Evolutionary conservation across 208 protist species (phyloP), one percentile per base, ranked within the genome.

Genomic region (Paratrypanosoma confusum): DNA sequence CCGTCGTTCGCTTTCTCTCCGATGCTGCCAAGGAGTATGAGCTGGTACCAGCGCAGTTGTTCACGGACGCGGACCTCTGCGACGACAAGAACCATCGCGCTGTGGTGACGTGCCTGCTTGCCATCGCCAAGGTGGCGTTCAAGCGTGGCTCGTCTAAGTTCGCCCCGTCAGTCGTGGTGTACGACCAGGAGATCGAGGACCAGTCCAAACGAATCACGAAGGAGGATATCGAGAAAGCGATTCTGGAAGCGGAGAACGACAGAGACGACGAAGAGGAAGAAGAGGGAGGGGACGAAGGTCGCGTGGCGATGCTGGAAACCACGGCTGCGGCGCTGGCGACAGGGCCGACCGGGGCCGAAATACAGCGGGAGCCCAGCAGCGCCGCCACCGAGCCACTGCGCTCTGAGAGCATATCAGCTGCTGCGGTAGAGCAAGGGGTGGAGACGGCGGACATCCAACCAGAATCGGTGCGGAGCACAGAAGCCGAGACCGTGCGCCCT

Each of bases 91-190:
- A 78, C 36, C 75, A 81, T 27, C 58, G 81, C 5, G 65, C 69
- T 39, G 76, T 90, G 0, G 65, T 90, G 17, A 90, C 81, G 11
- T 90, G 71, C 46, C 48, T 90, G 14, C 63, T 90, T 45, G 34
- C 68, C 8, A 77, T 84, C 32, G 70, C 79, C 0, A 63, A 66
- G n/a, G 62, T 69, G 20, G 79, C 71, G 0, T 81, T 80, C 52
- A 49, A 37, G 17, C 27, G 57, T 13, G 74, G 74, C 17, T 44
- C 38, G 17, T 65, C 65, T 37, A 49, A 50, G 13, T 14, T 57
- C 0, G 65, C 71, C 0, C 68, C 71, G 6, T 44, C 40, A 14
- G 69, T 72, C 28, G 60, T 83, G 39, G 39, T 79, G 46, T 69
- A 63, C 40, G 73, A 88, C 27, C 46, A 71, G 36, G 71, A 88